Conservation (phyloP, 352 stramenopile species). For the Phytophthora pseudosyringae region DNA sequence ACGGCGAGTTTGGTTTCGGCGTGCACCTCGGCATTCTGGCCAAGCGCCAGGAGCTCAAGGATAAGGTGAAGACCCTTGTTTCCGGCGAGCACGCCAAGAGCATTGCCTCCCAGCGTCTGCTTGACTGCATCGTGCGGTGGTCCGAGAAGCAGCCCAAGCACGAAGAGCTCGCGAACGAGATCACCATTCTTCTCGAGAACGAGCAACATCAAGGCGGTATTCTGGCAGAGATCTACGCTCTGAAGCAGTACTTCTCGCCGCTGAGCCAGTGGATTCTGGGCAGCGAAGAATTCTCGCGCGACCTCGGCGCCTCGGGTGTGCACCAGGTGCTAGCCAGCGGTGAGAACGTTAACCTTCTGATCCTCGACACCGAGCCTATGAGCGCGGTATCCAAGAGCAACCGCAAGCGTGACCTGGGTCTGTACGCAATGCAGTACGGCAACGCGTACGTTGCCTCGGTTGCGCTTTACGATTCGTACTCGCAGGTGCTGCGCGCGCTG, state of each 20-base stretch:
- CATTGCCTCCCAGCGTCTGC: conserved; percentile 53
- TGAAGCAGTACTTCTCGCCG: conserved; percentile 70
- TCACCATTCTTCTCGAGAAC: conserved; percentile 66
- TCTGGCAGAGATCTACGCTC: conserved; percentile 52
- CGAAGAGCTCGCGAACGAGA: conserved; percentile 69
- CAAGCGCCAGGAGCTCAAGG: conserved; percentile 74
- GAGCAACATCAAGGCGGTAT: conserved; percentile 55
- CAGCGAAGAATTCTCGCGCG: conserved; percentile 77
- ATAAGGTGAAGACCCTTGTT: conserved; percentile 62
- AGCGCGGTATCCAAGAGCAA: conserved; percentile 67
- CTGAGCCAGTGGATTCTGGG: conserved; percentile 84
- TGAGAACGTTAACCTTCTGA: conserved; percentile 81
- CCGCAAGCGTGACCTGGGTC: conserved; percentile 91
- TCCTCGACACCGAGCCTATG: conserved; percentile 80
- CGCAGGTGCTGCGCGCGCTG: conserved; percentile 86
- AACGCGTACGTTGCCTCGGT: conserved; percentile 94
- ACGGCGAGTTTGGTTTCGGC: conserved; percentile 78
- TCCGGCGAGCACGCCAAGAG: conserved; percentile 27
- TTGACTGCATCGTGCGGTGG: conserved; percentile 58
- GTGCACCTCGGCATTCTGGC: conserved; percentile 71
- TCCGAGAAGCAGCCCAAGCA: conserved; percentile 56
- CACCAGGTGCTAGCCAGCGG: conserved; percentile 78
- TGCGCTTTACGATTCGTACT: conserved; percentile 90
- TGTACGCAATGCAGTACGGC: conserved; percentile 95
- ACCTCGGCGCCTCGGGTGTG: conserved; percentile 71